These are phyloP conservation scores for Claviceps sp. DNA, from an alignment of 2,329 filamentous ascomycete species.

Conservation along the genomic window DNA sequence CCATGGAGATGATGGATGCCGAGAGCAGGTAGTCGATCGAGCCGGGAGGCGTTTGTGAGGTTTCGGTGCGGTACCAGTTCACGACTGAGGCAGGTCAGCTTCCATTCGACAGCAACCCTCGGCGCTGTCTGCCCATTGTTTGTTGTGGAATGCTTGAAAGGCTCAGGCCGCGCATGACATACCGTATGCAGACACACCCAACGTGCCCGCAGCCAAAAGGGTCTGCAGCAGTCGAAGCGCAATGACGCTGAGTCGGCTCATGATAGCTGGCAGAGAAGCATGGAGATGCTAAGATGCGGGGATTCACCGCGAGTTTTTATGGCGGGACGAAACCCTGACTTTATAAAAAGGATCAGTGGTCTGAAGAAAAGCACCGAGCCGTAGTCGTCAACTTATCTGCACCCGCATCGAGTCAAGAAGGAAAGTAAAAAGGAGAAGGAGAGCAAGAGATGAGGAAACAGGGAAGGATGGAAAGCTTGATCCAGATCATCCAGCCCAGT, in stretches of 20 bases:
- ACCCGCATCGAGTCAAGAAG: not conserved
- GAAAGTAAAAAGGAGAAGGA: not conserved
- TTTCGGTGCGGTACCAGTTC: constrained; percentile 46
- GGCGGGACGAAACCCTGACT: not conserved
- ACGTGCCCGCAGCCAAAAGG: constrained; percentile 8
- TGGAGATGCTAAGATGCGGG: not conserved
- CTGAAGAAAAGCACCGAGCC: not conserved
- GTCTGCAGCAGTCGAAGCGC: constrained; percentile 10
- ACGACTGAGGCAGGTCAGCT: constrained; percentile 30
- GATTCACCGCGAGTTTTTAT: not conserved
- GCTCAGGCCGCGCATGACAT: not conserved
- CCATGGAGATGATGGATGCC: constrained; percentile 36
- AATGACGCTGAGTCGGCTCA: constrained; percentile 7
- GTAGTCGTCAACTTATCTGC: not conserved
- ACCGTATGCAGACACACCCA: constrained; percentile 11
- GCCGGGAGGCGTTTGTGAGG: constrained; percentile 37
- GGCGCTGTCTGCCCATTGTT: not conserved
- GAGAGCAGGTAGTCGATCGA: constrained; percentile 47
- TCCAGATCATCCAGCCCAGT: not conserved
- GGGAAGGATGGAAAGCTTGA: not conserved
- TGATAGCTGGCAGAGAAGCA: constrained; percentile 3
- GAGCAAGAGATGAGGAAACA: not conserved
- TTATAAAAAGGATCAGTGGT: not conserved
- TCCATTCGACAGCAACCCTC: not conserved
- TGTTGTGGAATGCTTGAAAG: not conserved